phyloP scores from a whole-genome alignment of 768 basidiomycete species.

The Lentinula detonsa region DNA sequence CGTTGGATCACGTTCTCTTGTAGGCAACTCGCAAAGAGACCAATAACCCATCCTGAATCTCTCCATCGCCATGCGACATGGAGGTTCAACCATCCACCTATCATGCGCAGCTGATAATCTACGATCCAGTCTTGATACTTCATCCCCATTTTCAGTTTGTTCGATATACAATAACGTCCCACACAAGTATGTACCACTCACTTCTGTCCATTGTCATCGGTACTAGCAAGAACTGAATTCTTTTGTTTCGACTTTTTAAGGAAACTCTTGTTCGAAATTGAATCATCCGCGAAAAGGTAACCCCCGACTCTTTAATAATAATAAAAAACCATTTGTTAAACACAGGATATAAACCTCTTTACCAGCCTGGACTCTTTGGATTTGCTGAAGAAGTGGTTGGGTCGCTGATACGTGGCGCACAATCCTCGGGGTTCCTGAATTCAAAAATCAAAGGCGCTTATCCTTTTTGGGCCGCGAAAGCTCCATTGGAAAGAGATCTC shows the following conservation, averaged over 20 bases:
- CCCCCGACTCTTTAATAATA: not conserved
- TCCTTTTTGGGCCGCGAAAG: not conserved
- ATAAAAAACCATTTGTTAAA: not conserved
- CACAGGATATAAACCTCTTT: no score
- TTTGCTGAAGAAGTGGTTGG: no score
- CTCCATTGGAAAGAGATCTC: constrained; percentile 1
- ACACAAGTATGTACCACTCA: not conserved
- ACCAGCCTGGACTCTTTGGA: no score
- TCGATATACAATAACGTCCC: not conserved
- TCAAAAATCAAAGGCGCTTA: not conserved
- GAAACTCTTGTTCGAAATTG: not conserved
- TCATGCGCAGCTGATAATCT: not conserved
- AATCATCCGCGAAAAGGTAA: not conserved
- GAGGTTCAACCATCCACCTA: not conserved
- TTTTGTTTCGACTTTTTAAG: not conserved
- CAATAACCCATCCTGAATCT: no score
- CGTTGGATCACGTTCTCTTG: no score
- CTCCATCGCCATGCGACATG: no score
- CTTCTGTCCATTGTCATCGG: not conserved
- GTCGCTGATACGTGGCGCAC: not conserved
- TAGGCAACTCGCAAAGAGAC: no score
- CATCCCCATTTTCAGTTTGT: not conserved
- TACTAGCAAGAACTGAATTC: not conserved
- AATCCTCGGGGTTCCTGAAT: constrained; percentile 2
- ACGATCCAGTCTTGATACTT: not conserved